These are phyloP conservation scores for Mycena alexandri DNA, from an alignment of 768 basidiomycete genomes.

Conservation along the genomic window DNA sequence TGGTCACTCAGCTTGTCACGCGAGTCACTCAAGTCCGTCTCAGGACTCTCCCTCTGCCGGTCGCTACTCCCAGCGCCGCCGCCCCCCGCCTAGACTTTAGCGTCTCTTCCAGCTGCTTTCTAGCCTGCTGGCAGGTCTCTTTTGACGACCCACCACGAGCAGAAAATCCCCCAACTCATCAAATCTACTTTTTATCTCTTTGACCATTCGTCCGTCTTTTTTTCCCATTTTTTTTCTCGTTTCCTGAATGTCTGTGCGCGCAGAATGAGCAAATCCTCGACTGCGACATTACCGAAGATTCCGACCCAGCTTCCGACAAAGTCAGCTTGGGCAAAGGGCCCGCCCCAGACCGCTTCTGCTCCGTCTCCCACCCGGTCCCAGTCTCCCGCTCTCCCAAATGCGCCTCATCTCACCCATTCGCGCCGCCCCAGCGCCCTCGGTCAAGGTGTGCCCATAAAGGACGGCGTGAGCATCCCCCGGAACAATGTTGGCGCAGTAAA, in stretches of 20 bases:
- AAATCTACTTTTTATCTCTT: slow-evolving; percentile 55
- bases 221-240: slow-evolving; percentile 17
- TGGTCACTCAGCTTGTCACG: too few species aligned
- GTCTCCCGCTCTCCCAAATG: slow-evolving; percentile 71
- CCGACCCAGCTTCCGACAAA: slow-evolving; percentile 79
- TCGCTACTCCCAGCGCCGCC: slow-evolving; percentile 53
- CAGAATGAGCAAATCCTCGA: slow-evolving; percentile 96
- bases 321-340: slow-evolving; percentile 94
- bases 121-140: slow-evolving; percentile 94
- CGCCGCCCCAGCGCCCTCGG: slow-evolving; percentile 84
- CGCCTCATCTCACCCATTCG: slow-evolving; percentile 71
- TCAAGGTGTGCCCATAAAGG: slow-evolving; percentile 78
- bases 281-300: slow-evolving; percentile 79
- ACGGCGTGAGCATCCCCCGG: slow-evolving; percentile 81
- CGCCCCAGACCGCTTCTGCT: slow-evolving; percentile 70
- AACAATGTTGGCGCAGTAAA: slow-evolving; percentile 75
- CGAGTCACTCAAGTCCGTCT: too few species aligned
- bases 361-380: slow-evolving; percentile 78
- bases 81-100: slow-evolving; percentile 55
- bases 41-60: slow-evolving; percentile 40
- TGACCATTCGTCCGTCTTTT: slow-evolving; percentile 59
- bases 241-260: slow-evolving; percentile 33
- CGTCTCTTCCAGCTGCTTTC: slow-evolving; percentile 67
- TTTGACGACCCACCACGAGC: slow-evolving; percentile 84
- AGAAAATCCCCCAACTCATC: slow-evolving; percentile 63